Evolutionary conservation across 2,329 filamentous ascomycete species (phyloP).

Genomic region (Zasmidium cellare): DNA sequence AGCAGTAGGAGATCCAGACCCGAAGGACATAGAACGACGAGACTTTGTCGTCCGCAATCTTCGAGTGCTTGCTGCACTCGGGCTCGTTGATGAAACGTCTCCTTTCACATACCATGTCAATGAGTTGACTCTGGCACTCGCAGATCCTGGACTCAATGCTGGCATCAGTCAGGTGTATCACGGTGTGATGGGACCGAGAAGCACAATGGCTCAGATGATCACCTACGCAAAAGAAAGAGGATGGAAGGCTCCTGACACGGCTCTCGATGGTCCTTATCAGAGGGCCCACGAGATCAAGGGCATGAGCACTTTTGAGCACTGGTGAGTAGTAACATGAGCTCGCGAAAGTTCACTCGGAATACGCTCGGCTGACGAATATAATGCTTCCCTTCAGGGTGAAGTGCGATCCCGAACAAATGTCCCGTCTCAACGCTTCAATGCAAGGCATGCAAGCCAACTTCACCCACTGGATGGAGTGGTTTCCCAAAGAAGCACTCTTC

Average conservation of each 20-base stretch:
- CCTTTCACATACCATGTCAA: conserved; percentile 9
- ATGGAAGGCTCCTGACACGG: not conserved
- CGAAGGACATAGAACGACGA: conserved; percentile 1
- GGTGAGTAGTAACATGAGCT: not conserved
- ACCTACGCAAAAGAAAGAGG: not conserved
- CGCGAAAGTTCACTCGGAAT: too few relatives aligned
- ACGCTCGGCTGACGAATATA: too few relatives aligned
- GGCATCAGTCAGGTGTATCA: conserved; percentile 4
- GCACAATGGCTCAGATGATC: conserved; percentile 7
- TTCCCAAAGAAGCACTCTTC: not conserved
- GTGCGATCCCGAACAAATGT: not conserved
- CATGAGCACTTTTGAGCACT: not conserved
- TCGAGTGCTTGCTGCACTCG: conserved; percentile 1
- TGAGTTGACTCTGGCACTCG: conserved; percentile 1
- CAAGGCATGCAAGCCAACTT: not conserved
- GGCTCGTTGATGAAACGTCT: conserved; percentile 2
- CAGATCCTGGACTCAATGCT: conserved; percentile 1
- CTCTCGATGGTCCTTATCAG: not conserved
- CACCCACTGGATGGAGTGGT: not conserved
- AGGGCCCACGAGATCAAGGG: not conserved
- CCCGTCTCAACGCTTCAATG: not conserved
- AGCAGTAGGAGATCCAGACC: not conserved
- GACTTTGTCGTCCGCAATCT: conserved; percentile 7
- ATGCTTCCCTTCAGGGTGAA: not conserved
- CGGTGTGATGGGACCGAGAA: conserved; percentile 5